Evolutionary conservation across 2,329 filamentous ascomycete species (phyloP).

Genomic region (Monosporascus cannonballus): DNA sequence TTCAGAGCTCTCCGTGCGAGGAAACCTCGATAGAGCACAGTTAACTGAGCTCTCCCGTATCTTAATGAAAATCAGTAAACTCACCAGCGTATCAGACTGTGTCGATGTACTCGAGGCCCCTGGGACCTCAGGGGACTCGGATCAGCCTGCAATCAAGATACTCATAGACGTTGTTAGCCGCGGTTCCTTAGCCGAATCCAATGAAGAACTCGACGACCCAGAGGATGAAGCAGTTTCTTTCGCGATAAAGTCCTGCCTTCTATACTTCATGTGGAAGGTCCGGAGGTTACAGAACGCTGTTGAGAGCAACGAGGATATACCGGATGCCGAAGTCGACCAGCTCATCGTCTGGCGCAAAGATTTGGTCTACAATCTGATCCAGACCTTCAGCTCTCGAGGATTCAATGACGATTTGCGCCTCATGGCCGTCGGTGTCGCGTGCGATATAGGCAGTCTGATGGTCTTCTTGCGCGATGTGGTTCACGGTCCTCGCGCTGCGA

Average conservation of each 20-base stretch:
- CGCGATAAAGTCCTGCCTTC: conserved; percentile 69
- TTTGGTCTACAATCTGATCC: conserved; percentile 58
- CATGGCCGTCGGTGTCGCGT: conserved; percentile 66
- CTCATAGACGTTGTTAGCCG: conserved; percentile 68
- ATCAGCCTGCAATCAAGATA: conserved; percentile 55
- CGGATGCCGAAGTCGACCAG: conserved; percentile 53
- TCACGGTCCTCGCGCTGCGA: conserved; percentile 36
- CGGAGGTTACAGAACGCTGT: conserved; percentile 52
- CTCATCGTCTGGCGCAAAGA: conserved; percentile 49
- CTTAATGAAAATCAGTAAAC: conserved; percentile 72
- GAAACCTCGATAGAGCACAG: conserved; percentile 58
- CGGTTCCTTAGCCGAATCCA: conserved; percentile 61
- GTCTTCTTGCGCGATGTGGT: conserved; percentile 59
- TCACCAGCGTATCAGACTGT: conserved; percentile 75
- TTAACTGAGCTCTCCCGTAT: conserved; percentile 68
- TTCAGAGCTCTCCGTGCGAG: conserved; percentile 65
- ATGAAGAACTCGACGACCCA: conserved; percentile 65
- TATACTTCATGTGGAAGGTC: conserved; percentile 96
- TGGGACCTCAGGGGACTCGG: conserved; percentile 40
- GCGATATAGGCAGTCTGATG: conserved; percentile 79
- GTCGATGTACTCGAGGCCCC: conserved; percentile 65
- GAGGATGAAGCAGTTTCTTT: conserved; percentile 75
- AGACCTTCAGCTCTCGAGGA: conserved; percentile 60
- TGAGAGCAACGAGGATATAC: conserved; percentile 47
- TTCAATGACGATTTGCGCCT: conserved; percentile 74